Percentiles rank a stretch among this genome's conserved stretches.
These are phyloP conservation scores for Trichocomaceae sp. DNA, from an alignment of 2,329 filamentous ascomycete species.

Conservation along the genomic window DNA sequence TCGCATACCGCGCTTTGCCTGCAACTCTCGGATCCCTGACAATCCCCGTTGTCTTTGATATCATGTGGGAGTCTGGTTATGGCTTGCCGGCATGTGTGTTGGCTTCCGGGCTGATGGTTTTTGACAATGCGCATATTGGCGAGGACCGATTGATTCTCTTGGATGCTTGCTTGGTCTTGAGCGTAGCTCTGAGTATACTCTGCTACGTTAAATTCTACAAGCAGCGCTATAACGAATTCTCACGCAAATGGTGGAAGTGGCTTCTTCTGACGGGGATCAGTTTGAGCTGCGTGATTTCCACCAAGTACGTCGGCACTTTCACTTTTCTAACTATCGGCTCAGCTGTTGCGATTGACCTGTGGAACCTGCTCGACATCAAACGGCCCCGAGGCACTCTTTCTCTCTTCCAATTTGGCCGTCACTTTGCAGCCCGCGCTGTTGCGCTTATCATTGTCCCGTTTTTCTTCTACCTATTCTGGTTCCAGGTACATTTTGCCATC, in stretches of 20 bases:
- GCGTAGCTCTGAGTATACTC: slow-evolving; percentile 90
- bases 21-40: slow-evolving; percentile 87
- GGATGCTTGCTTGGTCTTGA: slow-evolving; percentile 86
- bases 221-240: slow-evolving; percentile 78
- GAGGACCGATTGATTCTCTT: slow-evolving; percentile 93
- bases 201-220: slow-evolving; percentile 99
- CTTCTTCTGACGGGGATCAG: slow-evolving; percentile 88
- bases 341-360: slow-evolving; percentile 88
- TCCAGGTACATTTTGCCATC: slow-evolving; percentile 97
- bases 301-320: slow-evolving; percentile 95
- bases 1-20: slow-evolving; percentile 89
- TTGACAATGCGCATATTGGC: slow-evolving; percentile 96
- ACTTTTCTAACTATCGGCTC: slow-evolving; percentile 96
- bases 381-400: slow-evolving; percentile 73
- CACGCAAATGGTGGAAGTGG: slow-evolving; percentile 99
- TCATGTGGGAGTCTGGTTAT: slow-evolving; percentile 99
- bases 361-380: slow-evolving; percentile 88
- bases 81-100: slow-evolving; percentile 86
- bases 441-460: slow-evolving; percentile 87
- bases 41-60: slow-evolving; percentile 87
- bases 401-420: slow-evolving; percentile 74
- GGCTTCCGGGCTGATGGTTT: slow-evolving; percentile 76
- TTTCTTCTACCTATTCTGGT: slow-evolving; percentile 99
- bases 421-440: slow-evolving; percentile 80
- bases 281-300: slow-evolving; percentile 95